phyloP scores from a whole-genome alignment of 2,329 filamentous ascomycete species.

The Penicillium sp. region DNA sequence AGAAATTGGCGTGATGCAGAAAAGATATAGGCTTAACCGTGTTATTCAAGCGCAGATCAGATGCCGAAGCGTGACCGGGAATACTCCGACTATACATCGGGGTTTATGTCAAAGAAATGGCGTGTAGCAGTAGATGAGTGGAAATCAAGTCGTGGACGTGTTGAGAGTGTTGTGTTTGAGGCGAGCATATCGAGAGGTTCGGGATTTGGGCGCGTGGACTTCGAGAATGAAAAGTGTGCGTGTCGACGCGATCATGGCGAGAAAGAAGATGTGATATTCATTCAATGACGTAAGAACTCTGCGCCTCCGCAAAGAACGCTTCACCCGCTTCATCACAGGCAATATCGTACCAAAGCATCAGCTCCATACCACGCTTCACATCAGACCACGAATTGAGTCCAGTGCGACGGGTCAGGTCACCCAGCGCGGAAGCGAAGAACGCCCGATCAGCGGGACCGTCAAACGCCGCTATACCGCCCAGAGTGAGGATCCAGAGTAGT shows the following conservation, averaged over 20 bases:
- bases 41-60: background rate
- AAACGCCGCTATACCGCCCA: slow-evolving; percentile 43
- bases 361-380: slow-evolving; percentile 25
- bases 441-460: slow-evolving; percentile 27
- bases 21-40: background rate
- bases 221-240: background rate
- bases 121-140: background rate
- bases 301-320: slow-evolving; percentile 31
- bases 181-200: too few species aligned
- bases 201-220: too few species aligned
- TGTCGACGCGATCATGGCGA: background rate
- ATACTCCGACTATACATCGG: background rate
- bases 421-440: slow-evolving; percentile 36
- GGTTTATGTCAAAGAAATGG: background rate
- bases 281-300: background rate
- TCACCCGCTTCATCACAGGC: slow-evolving; percentile 37
- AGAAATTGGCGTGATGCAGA: background rate
- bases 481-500: slow-evolving; percentile 39
- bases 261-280: background rate
- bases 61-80: background rate
- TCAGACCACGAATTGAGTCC: slow-evolving; percentile 29
- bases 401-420: slow-evolving; percentile 19
- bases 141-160: background rate
- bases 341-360: slow-evolving; percentile 39
- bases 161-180: background rate